Base-by-base conservation (phyloP, 306 rosid species). In the Acacia melanoxylon region DNA sequence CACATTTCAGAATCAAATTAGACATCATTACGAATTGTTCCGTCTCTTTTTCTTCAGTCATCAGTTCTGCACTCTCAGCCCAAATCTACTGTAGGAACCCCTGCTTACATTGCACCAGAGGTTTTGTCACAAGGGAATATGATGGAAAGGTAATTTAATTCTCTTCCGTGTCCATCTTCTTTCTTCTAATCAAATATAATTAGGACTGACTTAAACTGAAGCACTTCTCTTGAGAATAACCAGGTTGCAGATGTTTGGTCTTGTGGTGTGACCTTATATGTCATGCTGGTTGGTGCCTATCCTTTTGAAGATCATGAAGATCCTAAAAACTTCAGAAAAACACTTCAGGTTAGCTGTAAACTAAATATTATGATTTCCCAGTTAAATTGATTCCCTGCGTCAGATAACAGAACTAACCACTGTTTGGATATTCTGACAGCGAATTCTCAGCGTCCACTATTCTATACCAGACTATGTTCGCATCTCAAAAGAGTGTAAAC, bases 191-290 rank as follows among this genome's bases (percentile, higher is more conserved):
- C 4, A 10, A 29, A 4, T 29, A 63, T 63, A 29, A 63, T 63
- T 29, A 29, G 41, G 10, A 10, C 9, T 63, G n/a, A 13, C 17
- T 62, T 62, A 27, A 68, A 79, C 54, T 14, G 59, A 44, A 74
- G 19, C 67, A 61, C 51, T 54, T 78, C 83, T 77, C 44, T 80
- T 66, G 84, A 62, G 68, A 85, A 83, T 87, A 84, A 82, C 81
- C 75, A 93, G 99, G 91, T 96, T 74, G 98, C 99, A 78, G 99
- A 96, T 92, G 99, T 96, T 85, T 96, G 99, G 99, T 94, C 98
- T 66, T 96, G 99, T 90, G 99, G 97, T 86, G 99, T 96, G 85
- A 96, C 99, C 67, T 85, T 96, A 48, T 96, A 96, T 86, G 99
- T 96, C 85, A 96, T 96, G 99, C 88, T 96, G 78, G 99, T 92